Conservation (phyloP, 306 rosid species). For the Dalbergia oliveri region DNA sequence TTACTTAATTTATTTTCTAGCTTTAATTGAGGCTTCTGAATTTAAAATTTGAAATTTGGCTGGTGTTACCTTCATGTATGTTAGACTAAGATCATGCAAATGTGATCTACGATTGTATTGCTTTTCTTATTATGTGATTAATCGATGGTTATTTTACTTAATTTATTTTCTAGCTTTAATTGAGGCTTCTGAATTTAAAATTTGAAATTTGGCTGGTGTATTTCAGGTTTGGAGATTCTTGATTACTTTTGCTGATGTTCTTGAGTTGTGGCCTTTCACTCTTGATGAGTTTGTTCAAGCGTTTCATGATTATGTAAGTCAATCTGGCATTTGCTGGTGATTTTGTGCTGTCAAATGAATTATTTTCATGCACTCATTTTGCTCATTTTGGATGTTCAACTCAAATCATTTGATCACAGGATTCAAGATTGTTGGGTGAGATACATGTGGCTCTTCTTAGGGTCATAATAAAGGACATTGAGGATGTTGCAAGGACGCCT, state of each 20-base stretch:
- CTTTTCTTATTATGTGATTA: background rate
- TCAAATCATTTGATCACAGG: constrained; percentile 65
- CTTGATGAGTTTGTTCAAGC: constrained; percentile 96
- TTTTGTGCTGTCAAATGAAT: constrained; percentile 34
- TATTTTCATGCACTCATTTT: constrained; percentile 1
- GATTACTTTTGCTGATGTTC: constrained; percentile 93
- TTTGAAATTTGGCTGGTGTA: constrained; percentile 40
- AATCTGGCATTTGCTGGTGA: constrained; percentile 39
- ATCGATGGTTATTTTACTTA: background rate
- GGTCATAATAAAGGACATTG: constrained; percentile 92
- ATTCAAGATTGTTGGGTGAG: constrained; percentile 95
- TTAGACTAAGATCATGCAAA: constrained; percentile 29
- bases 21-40: too few relatives aligned
- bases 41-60: too few relatives aligned
- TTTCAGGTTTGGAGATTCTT: constrained; percentile 97
- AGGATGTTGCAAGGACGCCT: constrained; percentile 99
- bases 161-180: background rate
- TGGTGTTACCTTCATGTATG: constrained; percentile 11
- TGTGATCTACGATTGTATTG: constrained; percentile 19
- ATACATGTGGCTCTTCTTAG: constrained; percentile 88
- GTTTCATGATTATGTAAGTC: constrained; percentile 94
- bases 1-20: too few relatives aligned
- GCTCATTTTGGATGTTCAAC: constrained; percentile 33
- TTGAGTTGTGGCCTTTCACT: constrained; percentile 96
- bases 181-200: background rate